A percentile compares a stretch with the other conserved stretches of the same genome.
These are phyloP conservation scores for Prosopis cineraria DNA, from an alignment of 306 rosid genomes.

Conservation along the genomic window DNA sequence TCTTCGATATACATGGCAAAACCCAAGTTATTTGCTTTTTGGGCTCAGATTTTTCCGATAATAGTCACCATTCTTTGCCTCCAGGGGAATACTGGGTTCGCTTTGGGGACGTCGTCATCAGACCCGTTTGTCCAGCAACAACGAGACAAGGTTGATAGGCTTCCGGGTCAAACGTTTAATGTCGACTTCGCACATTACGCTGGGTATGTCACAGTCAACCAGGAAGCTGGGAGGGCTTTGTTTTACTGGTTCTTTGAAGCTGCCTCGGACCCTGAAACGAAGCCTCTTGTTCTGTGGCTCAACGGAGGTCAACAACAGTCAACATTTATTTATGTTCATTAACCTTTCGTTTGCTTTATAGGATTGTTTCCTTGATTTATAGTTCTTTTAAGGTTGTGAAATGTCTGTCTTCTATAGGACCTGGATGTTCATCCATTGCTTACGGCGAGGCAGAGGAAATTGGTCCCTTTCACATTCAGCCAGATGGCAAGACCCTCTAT, in stretches of 20 bases:
- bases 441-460: slow-evolving; percentile 86
- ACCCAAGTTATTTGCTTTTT: slow-evolving; percentile 28
- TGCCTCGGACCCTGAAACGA: slow-evolving; percentile 49
- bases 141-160: slow-evolving; percentile 45
- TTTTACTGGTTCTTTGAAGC: slow-evolving; percentile 78
- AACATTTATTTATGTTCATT: not conserved
- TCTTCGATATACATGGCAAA: slow-evolving; percentile 28
- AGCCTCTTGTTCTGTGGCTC: slow-evolving; percentile 73
- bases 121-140: slow-evolving; percentile 51
- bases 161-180: slow-evolving; percentile 62
- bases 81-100: not conserved
- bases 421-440: slow-evolving; percentile 96
- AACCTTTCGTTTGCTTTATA: not conserved
- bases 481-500: slow-evolving; percentile 68
- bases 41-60: slow-evolving; percentile 28
- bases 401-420: slow-evolving; percentile 48
- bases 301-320: slow-evolving; percentile 54
- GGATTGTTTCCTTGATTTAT: not conserved
- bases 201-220: slow-evolving; percentile 67
- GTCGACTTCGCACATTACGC: slow-evolving; percentile 57
- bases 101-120: slow-evolving; percentile 10
- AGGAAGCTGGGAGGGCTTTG: slow-evolving; percentile 63
- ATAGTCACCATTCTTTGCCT: slow-evolving; percentile 30
- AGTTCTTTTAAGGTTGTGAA: not conserved
- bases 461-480: slow-evolving; percentile 78